These are phyloP conservation scores for Pythium plurisporium DNA, from an alignment of 352 stramenopile genomes.

Conservation along the genomic window DNA sequence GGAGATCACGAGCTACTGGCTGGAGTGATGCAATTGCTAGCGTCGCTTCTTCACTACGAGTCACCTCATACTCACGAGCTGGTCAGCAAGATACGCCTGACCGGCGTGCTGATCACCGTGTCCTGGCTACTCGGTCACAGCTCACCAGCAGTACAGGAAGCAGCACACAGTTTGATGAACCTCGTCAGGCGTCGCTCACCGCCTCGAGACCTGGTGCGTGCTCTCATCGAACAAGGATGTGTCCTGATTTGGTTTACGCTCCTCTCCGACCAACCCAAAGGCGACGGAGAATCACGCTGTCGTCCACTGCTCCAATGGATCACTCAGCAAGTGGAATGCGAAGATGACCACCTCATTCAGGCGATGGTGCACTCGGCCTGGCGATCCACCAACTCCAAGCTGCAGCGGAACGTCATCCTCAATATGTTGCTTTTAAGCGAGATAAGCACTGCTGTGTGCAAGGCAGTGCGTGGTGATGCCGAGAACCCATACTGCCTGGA, in stretches of 20 bases:
- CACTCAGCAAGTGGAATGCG: slow-evolving; percentile 19
- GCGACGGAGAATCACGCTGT: not conserved
- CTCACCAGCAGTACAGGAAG: slow-evolving; percentile 12
- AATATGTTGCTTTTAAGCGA: slow-evolving; percentile 36
- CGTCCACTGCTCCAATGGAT: slow-evolving; percentile 24
- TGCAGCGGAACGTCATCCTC: slow-evolving; percentile 43
- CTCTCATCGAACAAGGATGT: slow-evolving; percentile 46
- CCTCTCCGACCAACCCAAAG: not conserved
- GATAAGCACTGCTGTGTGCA: slow-evolving; percentile 18
- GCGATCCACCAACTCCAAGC: slow-evolving; percentile 32
- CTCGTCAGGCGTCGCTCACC: slow-evolving; percentile 23
- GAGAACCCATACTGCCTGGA: slow-evolving; percentile 18
- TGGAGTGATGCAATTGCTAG: not conserved
- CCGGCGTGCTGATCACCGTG: slow-evolving; percentile 35
- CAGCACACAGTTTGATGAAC: slow-evolving; percentile 18
- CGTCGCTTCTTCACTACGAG: slow-evolving; percentile 12
- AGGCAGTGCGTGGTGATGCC: slow-evolving; percentile 6
- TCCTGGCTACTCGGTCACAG: slow-evolving; percentile 35
- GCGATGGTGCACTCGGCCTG: slow-evolving; percentile 24
- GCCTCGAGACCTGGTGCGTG: slow-evolving; percentile 29
- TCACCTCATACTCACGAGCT: slow-evolving; percentile 5
- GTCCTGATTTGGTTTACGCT: slow-evolving; percentile 29
- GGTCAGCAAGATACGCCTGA: slow-evolving; percentile 28
- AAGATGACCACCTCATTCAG: slow-evolving; percentile 21
- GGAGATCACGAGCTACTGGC: not conserved